Conservation (phyloP, 2,329 filamentous ascomycete genomes). For the Fusarium heterosporum region DNA sequence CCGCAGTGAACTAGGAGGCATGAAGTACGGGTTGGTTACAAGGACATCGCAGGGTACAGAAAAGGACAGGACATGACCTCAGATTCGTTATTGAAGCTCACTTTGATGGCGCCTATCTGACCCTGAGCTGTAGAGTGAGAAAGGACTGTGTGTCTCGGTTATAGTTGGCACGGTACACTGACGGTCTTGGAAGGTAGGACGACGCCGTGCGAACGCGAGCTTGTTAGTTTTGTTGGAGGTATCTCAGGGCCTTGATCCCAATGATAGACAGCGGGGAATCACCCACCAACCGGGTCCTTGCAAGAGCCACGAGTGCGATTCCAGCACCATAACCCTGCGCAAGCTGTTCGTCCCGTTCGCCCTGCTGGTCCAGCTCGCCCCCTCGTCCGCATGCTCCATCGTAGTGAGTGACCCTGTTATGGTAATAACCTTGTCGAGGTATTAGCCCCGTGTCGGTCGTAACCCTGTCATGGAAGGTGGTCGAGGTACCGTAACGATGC, state of each 20-base stretch:
- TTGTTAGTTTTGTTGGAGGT: slow-evolving; percentile 30
- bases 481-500: slow-evolving; percentile 31
- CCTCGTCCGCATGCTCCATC: slow-evolving; percentile 39
- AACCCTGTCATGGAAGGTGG: slow-evolving; percentile 48
- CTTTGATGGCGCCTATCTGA: slow-evolving; percentile 19
- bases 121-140: slow-evolving; percentile 22
- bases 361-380: slow-evolving; percentile 43
- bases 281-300: slow-evolving; percentile 45
- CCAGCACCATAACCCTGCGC: slow-evolving; percentile 40
- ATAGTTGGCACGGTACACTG: slow-evolving; percentile 31
- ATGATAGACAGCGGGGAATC: slow-evolving; percentile 46
- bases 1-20: slow-evolving; percentile 40
- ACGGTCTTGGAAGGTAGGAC: not conserved
- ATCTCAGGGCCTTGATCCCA: slow-evolving; percentile 34
- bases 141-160: slow-evolving; percentile 28
- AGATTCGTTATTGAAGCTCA: slow-evolving; percentile 29
- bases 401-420: slow-evolving; percentile 36
- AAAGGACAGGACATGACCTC: slow-evolving; percentile 13
- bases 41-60: slow-evolving; percentile 34
- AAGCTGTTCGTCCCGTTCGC: slow-evolving; percentile 44
- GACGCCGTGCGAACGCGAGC: slow-evolving; percentile 33
- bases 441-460: slow-evolving; percentile 45
- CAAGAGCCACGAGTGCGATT: slow-evolving; percentile 43
- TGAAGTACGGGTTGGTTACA: slow-evolving; percentile 37
- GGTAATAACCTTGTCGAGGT: slow-evolving; percentile 47